Evolutionary conservation across 1,139 yeast species (phyloP).

Genomic region (Saccharomyces hybrid): DNA sequence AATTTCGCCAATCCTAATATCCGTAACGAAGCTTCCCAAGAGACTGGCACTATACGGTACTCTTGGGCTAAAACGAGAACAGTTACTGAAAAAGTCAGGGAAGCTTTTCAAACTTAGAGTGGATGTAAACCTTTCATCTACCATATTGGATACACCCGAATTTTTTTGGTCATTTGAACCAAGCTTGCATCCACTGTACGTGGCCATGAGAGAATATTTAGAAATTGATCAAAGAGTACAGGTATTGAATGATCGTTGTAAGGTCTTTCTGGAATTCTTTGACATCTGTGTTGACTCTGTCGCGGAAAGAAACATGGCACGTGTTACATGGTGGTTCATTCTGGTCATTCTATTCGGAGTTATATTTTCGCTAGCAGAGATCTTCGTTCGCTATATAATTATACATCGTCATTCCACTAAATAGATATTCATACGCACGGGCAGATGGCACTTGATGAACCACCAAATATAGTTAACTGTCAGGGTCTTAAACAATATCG

Average conservation of each 20-base stretch:
- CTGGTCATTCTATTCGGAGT: conserved; percentile 74
- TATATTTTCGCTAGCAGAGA: conserved; percentile 56
- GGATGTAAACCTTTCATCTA: conserved; percentile 86
- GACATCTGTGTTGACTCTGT: conserved; percentile 90
- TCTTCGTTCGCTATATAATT: conserved; percentile 48
- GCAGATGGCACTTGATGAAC: not conserved
- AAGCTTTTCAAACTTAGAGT: conserved; percentile 81
- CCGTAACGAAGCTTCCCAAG: conserved; percentile 82
- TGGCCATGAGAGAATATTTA: conserved; percentile 82
- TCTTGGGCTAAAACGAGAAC: conserved; percentile 70
- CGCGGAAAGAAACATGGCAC: conserved; percentile 84
- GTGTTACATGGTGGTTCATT: conserved; percentile 88
- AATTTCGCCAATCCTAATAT: conserved; percentile 75
- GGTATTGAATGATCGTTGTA: conserved; percentile 87
- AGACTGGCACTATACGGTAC: conserved; percentile 85
- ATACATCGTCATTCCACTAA: conserved; percentile 28
- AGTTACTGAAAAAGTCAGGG: conserved; percentile 80
- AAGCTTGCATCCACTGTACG: conserved; percentile 82
- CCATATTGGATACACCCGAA: conserved; percentile 89
- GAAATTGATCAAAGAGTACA: conserved; percentile 93
- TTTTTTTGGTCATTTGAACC: conserved; percentile 97
- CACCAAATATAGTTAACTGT: not conserved
- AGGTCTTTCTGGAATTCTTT: conserved; percentile 86
- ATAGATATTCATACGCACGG: not conserved
- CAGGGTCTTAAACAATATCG: not conserved